These are phyloP conservation scores for Mycena epipterygia DNA, from an alignment of 768 basidiomycete species.

Conservation along the genomic window DNA sequence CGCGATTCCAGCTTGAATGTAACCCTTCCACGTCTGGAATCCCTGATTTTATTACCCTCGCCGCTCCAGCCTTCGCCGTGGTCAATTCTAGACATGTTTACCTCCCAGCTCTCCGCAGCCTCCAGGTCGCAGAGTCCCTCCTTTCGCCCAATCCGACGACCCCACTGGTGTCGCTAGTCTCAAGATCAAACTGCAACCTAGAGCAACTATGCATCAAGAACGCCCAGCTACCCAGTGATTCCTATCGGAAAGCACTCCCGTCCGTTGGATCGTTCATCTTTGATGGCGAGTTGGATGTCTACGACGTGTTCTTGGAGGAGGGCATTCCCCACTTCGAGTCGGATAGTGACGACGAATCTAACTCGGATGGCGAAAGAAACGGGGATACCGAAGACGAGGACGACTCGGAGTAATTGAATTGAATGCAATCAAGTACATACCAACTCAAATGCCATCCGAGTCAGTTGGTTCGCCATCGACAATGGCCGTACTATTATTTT, in stretches of 20 bases:
- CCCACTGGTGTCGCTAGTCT: not conserved
- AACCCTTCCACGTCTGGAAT: not conserved
- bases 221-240: not conserved
- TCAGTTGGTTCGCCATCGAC: too few relatives aligned
- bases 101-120: not conserved
- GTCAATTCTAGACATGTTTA: not conserved
- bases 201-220: not conserved
- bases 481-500: too few relatives aligned
- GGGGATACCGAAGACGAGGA: too few relatives aligned
- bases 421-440: too few relatives aligned
- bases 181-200: too few relatives aligned
- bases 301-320: too few relatives aligned
- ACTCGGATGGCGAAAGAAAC: too few relatives aligned
- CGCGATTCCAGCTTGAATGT: too few relatives aligned
- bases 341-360: too few relatives aligned
- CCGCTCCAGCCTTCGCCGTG: not conserved
- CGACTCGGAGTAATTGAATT: too few relatives aligned
- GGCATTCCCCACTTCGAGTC: too few relatives aligned
- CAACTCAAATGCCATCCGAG: too few relatives aligned
- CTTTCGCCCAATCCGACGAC: not conserved
- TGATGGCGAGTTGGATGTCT: not conserved
- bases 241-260: not conserved
- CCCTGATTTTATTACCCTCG: not conserved
- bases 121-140: not conserved
- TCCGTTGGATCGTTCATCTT: not conserved